Evolutionary conservation across 2,329 filamentous ascomycete species (phyloP).

Genomic region (Cladobotryum mycophilum): DNA sequence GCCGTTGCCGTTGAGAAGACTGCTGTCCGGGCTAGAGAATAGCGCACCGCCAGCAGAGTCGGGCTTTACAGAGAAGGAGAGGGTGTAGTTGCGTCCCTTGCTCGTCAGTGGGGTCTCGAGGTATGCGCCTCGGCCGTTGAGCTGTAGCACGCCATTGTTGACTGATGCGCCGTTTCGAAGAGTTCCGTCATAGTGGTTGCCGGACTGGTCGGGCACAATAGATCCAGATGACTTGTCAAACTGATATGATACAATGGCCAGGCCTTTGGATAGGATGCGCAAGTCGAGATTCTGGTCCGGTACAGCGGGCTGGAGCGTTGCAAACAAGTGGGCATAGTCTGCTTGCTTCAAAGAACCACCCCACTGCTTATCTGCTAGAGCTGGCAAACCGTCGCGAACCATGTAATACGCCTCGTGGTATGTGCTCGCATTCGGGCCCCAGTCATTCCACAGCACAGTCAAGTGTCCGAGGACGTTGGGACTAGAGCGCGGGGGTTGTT

Average conservation of each 20-base stretch:
- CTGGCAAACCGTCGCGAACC: constrained; percentile 16
- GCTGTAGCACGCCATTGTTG: constrained; percentile 20
- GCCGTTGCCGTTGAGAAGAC: constrained; percentile 9
- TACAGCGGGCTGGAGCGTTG: constrained; percentile 14
- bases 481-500: constrained; percentile 16
- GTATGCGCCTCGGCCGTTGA: constrained; percentile 30
- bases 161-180: constrained; percentile 23
- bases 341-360: constrained; percentile 14
- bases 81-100: constrained; percentile 52
- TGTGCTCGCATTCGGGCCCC: constrained; percentile 18
- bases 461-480: constrained; percentile 17
- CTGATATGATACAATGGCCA: constrained; percentile 15
- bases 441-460: constrained; percentile 19
- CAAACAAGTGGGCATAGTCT: constrained; percentile 13
- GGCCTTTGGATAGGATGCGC: constrained; percentile 11
- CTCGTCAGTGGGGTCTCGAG: constrained; percentile 42
- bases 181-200: constrained; percentile 15
- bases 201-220: constrained; percentile 14
- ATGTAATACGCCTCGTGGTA: constrained; percentile 18
- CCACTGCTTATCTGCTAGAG: constrained; percentile 21
- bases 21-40: constrained; percentile 11
- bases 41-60: constrained; percentile 9
- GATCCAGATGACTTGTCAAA: constrained; percentile 23
- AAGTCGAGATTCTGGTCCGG: constrained; percentile 20
- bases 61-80: constrained; percentile 36